Conservation (phyloP, 768 basidiomycete species). For the Melanogaster broomeanus region DNA sequence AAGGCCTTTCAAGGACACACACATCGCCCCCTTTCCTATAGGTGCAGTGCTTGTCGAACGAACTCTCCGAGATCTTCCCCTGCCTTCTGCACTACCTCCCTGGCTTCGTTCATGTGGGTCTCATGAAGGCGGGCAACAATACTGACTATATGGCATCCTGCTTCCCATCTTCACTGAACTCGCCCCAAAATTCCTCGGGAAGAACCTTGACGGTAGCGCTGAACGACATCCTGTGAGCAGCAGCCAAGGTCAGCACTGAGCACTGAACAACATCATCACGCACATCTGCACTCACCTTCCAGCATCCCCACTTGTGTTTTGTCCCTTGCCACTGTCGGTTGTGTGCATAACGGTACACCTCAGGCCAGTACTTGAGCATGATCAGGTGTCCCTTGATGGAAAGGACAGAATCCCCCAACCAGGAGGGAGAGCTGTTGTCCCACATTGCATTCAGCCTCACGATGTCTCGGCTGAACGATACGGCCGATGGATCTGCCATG, state of each 20-base stretch:
- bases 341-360: too few relatives aligned
- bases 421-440: too few relatives aligned
- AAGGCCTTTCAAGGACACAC: neutral
- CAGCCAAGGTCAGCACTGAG: too few relatives aligned
- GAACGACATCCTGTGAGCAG: too few relatives aligned
- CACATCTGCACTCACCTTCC: slow-evolving; percentile 21
- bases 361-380: too few relatives aligned
- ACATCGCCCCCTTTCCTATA: neutral
- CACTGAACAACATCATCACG: too few relatives aligned
- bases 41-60: neutral
- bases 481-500: too few relatives aligned
- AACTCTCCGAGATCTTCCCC: neutral
- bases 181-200: neutral
- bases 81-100: neutral
- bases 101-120: too few relatives aligned
- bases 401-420: too few relatives aligned
- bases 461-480: too few relatives aligned
- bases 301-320: slow-evolving; percentile 25
- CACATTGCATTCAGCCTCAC: too few relatives aligned
- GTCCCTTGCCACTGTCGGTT: slow-evolving; percentile 29
- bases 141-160: neutral
- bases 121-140: neutral
- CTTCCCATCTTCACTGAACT: neutral
- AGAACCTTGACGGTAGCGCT: neutral
- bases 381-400: too few relatives aligned